Percentiles rank a stretch among this genome's conserved stretches.
These are phyloP conservation scores for Tricholoma furcatifolium DNA, from an alignment of 768 basidiomycete genomes.

Conservation along the genomic window DNA sequence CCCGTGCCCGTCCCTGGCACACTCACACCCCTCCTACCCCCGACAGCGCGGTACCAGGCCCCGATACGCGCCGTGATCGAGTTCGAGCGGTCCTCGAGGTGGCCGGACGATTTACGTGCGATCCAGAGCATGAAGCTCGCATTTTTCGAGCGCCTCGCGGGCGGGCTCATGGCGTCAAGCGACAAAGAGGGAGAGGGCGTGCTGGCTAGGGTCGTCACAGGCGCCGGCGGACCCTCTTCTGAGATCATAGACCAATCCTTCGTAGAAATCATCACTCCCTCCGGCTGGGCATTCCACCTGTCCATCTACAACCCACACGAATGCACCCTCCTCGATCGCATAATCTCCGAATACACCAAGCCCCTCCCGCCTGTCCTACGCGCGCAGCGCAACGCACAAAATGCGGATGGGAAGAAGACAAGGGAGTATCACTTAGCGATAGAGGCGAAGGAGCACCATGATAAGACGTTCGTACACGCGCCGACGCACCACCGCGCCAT, in stretches of 20 bases:
- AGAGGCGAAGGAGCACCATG: constrained; percentile 58
- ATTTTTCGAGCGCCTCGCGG: constrained; percentile 81
- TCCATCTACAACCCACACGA: constrained; percentile 90
- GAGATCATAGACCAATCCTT: constrained; percentile 66
- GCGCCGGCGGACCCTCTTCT: constrained; percentile 43
- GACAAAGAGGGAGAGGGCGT: constrained; percentile 49
- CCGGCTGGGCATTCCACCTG: constrained; percentile 86
- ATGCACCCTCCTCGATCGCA: constrained; percentile 69
- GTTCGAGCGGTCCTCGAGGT: constrained; percentile 89
- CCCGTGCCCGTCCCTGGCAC: constrained; percentile 68
- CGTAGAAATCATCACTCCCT: constrained; percentile 74
- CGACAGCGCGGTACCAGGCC: constrained; percentile 63
- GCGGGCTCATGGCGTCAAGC: constrained; percentile 56
- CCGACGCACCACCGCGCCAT: constrained; percentile 87
- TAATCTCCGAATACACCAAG: constrained; percentile 47
- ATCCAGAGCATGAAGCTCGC: constrained; percentile 95
- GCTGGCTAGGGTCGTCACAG: constrained; percentile 57
- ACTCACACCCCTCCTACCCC: constrained; percentile 49
- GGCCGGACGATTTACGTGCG: constrained; percentile 93
- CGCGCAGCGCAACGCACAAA: constrained; percentile 9
- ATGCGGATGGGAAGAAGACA: constrained; percentile 34
- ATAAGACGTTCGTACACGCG: constrained; percentile 71
- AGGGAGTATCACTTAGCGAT: constrained; percentile 55
- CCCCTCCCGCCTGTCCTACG: constrained; percentile 37
- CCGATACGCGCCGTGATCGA: constrained; percentile 77